These are phyloP conservation scores for Macrophomina pseudophaseolina DNA, from an alignment of 2,329 filamentous ascomycete genomes.

Conservation along the genomic window DNA sequence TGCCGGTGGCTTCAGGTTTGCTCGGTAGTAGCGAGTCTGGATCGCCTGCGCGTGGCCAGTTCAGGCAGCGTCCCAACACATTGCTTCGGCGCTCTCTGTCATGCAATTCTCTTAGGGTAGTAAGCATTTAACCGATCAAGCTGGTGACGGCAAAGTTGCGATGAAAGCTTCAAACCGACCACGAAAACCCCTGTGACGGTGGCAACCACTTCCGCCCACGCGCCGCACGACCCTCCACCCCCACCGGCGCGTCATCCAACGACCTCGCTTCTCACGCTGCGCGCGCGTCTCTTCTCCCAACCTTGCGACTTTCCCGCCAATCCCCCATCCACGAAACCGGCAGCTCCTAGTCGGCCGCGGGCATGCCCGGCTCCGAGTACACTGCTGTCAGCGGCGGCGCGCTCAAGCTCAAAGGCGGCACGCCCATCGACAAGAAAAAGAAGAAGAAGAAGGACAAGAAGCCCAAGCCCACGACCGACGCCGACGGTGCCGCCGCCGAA, in stretches of 20 bases:
- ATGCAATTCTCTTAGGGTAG: no score
- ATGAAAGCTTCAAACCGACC: no score
- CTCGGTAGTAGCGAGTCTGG: no score
- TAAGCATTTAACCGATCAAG: no score
- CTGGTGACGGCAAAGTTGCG: no score
- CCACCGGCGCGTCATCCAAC: background rate
- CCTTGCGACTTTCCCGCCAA: background rate
- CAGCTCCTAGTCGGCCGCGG: no score
- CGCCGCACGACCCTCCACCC: background rate
- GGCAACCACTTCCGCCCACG: background rate
- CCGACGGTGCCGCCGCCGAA: slow-evolving; percentile 29
- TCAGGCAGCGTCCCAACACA: no score
- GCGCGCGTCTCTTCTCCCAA: background rate
- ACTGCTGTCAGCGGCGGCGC: slow-evolving; percentile 67
- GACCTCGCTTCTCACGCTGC: background rate
- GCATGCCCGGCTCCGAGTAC: slow-evolving; percentile 26
- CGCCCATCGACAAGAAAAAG: slow-evolving; percentile 69
- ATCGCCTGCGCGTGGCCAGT: no score
- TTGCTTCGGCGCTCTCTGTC: no score
- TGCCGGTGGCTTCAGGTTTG: no score
- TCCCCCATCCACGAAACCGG: background rate
- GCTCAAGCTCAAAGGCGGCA: slow-evolving; percentile 81
- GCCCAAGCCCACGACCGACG: slow-evolving; percentile 18
- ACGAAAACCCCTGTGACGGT: background rate
- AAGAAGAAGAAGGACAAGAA: slow-evolving; percentile 59